Percentiles rank a stretch among this genome's conserved stretches.
phyloP scores from a whole-genome alignment of 768 basidiomycete species.

The Mycena maculata region DNA sequence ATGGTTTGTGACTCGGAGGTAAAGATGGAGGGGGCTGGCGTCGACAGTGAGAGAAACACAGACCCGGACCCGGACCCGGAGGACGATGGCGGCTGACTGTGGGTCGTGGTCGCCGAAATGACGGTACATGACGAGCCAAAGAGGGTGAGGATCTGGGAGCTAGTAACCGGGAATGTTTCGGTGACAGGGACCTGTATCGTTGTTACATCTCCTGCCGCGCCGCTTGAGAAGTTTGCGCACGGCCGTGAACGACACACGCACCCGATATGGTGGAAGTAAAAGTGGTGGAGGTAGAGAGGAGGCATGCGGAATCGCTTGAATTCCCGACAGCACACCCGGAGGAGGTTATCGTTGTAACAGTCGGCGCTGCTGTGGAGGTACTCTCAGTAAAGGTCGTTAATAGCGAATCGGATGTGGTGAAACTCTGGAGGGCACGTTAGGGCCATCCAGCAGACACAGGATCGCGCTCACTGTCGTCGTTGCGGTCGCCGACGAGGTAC shows the following conservation, averaged over 20 bases:
- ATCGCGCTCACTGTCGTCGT: slow-evolving; percentile 49
- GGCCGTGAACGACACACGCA: slow-evolving; percentile 36
- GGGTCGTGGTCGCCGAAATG: too few relatives aligned
- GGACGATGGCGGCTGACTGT: too few relatives aligned
- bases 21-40: slow-evolving; percentile 46
- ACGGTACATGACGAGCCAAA: slow-evolving; percentile 52
- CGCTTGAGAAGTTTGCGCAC: not conserved
- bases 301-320: slow-evolving; percentile 37
- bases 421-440: slow-evolving; percentile 26
- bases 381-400: slow-evolving; percentile 53
- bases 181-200: slow-evolving; percentile 56
- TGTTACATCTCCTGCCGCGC: slow-evolving; percentile 31
- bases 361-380: slow-evolving; percentile 44
- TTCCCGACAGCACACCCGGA: slow-evolving; percentile 48
- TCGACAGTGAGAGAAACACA: slow-evolving; percentile 42
- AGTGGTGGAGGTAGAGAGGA: slow-evolving; percentile 38
- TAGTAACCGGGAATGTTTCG: slow-evolving; percentile 46
- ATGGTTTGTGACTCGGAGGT: slow-evolving; percentile 50
- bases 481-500: slow-evolving; percentile 55
- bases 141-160: slow-evolving; percentile 51
- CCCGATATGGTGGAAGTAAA: slow-evolving; percentile 49
- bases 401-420: slow-evolving; percentile 47
- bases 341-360: slow-evolving; percentile 47
- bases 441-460: not conserved
- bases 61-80: slow-evolving; percentile 33